Evolutionary conservation across 768 basidiomycete species (phyloP), one percentile per base, ranked within the genome.

Genomic region (Dioszegia aurantiaca): DNA sequence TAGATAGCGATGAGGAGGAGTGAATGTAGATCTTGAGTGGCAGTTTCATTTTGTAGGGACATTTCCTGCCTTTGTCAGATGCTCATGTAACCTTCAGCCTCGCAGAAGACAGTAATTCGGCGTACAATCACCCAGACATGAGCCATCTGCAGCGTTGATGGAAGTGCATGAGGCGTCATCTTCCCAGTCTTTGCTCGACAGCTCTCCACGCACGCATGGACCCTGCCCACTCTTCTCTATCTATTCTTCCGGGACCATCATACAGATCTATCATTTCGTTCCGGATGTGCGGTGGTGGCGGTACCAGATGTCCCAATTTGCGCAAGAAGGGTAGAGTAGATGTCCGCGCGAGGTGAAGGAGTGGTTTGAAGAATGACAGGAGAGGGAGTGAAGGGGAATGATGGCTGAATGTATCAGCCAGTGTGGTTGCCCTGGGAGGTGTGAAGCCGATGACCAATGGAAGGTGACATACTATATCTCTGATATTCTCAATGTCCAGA

Each of bases 401-500:
- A 58, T 67, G 64, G 39, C 65, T 71, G 33, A 8, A 9, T 9
- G 21, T 16, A 16, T 17, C 12, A 24, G 23, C 33, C n/a, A 26
- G 3, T 40, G 12, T n/a, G 33, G 14, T 6, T 33, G 6, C 33
- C 33, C 33, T 33, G 33, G 8, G 14, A 6, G 33, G 33, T 6
- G 33, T 33, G 14, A 33, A 6, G 14, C 8, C 33, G 14, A 6
- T 33, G 6, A 6, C 14, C 33, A 33, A 33, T 33, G 33, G 14
- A 33, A 33, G 24, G 47, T 21, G 57, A 62, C 68, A 47, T 36
- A 72, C 70, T 72, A 72, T 26, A 72, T 69, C 60, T 72, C 70
- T 2, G 70, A 69, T 33, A 72, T 63, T 6, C 70, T 51, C n/a
- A 72, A 46, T 26, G 59, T 30, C 70, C 70, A 72, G 45, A 65